Base-by-base conservation (phyloP, 352 stramenopile species). In the Phytophthora parvispora region DNA sequence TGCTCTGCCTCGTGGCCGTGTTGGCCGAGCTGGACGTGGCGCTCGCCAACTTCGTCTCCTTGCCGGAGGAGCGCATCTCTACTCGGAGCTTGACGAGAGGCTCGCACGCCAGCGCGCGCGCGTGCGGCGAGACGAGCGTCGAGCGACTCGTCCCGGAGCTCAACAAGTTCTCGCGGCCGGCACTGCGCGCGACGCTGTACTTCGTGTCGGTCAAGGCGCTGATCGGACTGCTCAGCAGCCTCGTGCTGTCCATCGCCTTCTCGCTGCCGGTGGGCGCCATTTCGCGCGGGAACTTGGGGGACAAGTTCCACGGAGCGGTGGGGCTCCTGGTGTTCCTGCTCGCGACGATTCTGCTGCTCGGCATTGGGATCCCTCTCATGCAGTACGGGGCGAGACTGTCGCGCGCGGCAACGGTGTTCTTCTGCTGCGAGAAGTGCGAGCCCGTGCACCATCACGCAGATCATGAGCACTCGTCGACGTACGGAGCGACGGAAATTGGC, bases 11-110 rank as follows among this genome's bases (percentile, higher is more conserved):
- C 22, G 77, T 90, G 20, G 72, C 74, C 9, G 78, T 84, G 34
- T 67, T 93, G 47, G 79, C 85, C 3, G 77, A 88, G 48, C 61
- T 89, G 55, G 85, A 93, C 47, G 81, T 89, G 28, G 63, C 60
- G 38, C 77, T 93, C 40, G 78, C 77, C 74, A 92, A 92, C 80
- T 91, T 87, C 64, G 80, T 87, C 45, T 81, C 84, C 25, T 73
- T 83, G 24, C 58, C 74, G 10, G 67, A 83, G 38, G 72, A 89
- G 24, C 79, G 82, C 50, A 83, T 93, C 47, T 89, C 75, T 50
- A 60, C 81, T 32, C 78, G 64, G 54, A 74, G 77, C 9, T 72
- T 76, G 59, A 59, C 70, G 13, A 73, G 75, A 36, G 57, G 59
- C 6, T 75, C 67, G 6, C 67, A 73, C 28, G 68, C 81, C 42